phyloP scores from a whole-genome alignment of 139 green algal genomes.

The Chlamydomonas incerta region DNA sequence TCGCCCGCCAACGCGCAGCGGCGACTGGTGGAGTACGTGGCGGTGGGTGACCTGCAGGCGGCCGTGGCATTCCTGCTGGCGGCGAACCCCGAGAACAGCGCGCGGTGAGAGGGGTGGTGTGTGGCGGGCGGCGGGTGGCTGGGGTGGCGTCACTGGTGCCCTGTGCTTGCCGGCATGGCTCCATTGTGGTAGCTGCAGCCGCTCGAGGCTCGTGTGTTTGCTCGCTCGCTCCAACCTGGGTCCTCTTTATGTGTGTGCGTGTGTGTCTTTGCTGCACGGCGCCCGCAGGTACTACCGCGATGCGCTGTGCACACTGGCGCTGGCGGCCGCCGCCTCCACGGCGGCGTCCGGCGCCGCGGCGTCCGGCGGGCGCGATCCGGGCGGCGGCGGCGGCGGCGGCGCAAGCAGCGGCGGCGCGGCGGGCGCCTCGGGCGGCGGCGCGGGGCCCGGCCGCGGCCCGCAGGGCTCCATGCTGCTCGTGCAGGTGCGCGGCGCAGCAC shows the following conservation, averaged over 20 bases:
- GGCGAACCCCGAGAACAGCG: constrained; percentile 67
- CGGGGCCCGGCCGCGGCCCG: neutral
- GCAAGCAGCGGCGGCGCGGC: neutral
- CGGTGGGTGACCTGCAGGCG: constrained; percentile 79
- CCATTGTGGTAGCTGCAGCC: no score
- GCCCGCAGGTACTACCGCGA: constrained; percentile 71
- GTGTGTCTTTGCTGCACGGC: no score
- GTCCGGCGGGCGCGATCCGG: no score
- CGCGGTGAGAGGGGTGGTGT: constrained; percentile 57
- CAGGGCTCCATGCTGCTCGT: constrained; percentile 10
- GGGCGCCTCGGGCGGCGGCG: neutral
- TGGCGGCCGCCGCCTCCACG: constrained; percentile 66
- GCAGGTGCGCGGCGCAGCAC: no score
- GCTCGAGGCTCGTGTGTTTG: no score
- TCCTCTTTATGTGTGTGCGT: no score
- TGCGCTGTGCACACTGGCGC: constrained; percentile 81
- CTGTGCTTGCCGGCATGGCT: no score
- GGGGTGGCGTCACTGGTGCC: no score
- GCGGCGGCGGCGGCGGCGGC: no score
- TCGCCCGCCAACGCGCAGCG: constrained; percentile 16
- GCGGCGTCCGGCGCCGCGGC: neutral
- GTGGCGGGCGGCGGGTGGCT: no score
- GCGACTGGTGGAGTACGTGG: constrained; percentile 62
- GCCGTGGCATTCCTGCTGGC: constrained; percentile 88
- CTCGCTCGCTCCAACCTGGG: no score